Evolutionary conservation across 352 stramenopile species (phyloP), one percentile per base, ranked within the genome.

Genomic region (Heterotrichella gracilis): DNA sequence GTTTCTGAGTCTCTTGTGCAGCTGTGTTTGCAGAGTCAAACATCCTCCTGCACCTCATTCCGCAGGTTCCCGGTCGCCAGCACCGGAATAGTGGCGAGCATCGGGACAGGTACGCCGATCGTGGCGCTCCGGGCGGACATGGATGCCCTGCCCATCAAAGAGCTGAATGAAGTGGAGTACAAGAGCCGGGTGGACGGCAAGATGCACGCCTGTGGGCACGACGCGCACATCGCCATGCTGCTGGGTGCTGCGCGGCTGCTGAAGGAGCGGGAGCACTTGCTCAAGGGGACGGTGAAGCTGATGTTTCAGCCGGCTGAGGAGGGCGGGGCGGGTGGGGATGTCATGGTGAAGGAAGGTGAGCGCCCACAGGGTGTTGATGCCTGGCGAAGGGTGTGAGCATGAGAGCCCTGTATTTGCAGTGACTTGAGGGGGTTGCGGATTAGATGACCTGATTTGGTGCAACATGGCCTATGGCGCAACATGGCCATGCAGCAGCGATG

Each of bases 251-350:
- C 82, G 3, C 80, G 80, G 17, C 71, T 90, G 67, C 73, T 90
- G 0, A 78, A 85, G 2, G 76, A 78, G 20, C 79, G 80, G 22
- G 76, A 82, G 0, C 80, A 87, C 69, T 72, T 80, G 69, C 72
- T 91, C 22, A 73, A 75, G 0, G 80, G 80, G 32, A 83, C 78
- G 0, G 81, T 96, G 13, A 82, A 85, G 24, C 82, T 96, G 22
- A 79, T 95, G 24, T 96, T 95, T 74, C 89, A 96, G 76, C 89
- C 89, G n/a, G 88, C 89, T 0, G 89, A 96, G 73, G 82, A 88
- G 75, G 87, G 90, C 71, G 85, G 83, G 22, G 87, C 84, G 22
- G 89, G 89, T 19, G 85, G 81, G 14, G 82, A 88, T 74, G 79
- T 84, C 4, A 95, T 95, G 87, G 83, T 88, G 25, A 78, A 92